Evolutionary conservation across 768 basidiomycete species (phyloP), one percentile per base, ranked within the genome.

Genomic region (Amanita molliuscula): DNA sequence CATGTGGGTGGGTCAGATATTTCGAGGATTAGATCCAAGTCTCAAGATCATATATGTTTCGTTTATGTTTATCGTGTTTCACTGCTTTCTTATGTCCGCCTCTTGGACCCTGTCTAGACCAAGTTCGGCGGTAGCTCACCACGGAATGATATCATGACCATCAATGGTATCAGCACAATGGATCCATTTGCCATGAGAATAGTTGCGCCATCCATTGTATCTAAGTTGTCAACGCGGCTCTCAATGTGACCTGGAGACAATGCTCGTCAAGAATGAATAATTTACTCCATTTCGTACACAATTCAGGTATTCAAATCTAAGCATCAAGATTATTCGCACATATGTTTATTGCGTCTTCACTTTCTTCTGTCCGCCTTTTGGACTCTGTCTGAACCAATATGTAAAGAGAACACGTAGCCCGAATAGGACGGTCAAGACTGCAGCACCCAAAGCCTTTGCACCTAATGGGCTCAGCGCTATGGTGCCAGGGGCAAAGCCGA

Each of bases 381-480:
- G 6, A 18, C n/a, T 3, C 9, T 6, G 9, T 21, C 15, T 35
- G 13, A 26, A 21, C 65, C 65, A 68, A 54, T 66, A 62, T 1
- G 51, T 54, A 47, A 56, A 55, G 42, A 61, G 52, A 31, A 62
- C 67, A 2, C 71, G 64, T 0, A 64, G 48, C 11, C 65, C 71
- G 51, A 71, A 73, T 1, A 70, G 53, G 10, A 63, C 33, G 0
- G 53, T 58, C 47, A 73, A 61, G 20, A 67, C 56, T 2, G 60
- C 56, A 3, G 65, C 62, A 6, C 67, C 61, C 6, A 67, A 51
- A 2, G 66, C 63, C 52, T 64, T 65, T 1, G 70, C 71, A 23
- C 62, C 62, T 6, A 59, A 56, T 13, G 60, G 37, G 28, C 55
- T 50, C 36, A 64, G 51, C 1, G 58, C 61, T n/a, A 52, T 51